These are phyloP conservation scores for Phytophthora uliginosa DNA, from an alignment of 352 stramenopile genomes.

Conservation along the genomic window DNA sequence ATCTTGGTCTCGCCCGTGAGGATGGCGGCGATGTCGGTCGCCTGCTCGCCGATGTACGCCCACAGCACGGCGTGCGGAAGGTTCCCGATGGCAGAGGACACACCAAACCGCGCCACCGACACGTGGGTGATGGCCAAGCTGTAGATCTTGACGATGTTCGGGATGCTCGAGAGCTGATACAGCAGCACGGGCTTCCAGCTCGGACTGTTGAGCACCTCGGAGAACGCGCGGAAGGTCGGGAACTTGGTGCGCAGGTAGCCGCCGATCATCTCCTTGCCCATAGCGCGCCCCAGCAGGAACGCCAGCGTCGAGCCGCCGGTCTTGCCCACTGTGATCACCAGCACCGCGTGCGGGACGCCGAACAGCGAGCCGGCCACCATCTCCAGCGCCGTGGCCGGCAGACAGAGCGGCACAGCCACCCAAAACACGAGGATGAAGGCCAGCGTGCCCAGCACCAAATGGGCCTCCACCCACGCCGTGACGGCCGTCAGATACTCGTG, in stretches of 20 bases:
- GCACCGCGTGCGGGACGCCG: constrained; percentile 53
- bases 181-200: constrained; percentile 86
- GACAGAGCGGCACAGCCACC: constrained; percentile 73
- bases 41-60: constrained; percentile 77
- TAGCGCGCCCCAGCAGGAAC: constrained; percentile 64
- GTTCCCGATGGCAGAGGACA: constrained; percentile 66
- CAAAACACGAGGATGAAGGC: constrained; percentile 65
- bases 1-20: constrained; percentile 62
- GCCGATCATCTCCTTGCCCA: constrained; percentile 71
- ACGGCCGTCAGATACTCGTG: constrained; percentile 51
- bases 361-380: constrained; percentile 77
- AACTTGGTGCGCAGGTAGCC: constrained; percentile 71
- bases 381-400: constrained; percentile 76
- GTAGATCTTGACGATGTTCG: constrained; percentile 87
- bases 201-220: constrained; percentile 63
- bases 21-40: constrained; percentile 73
- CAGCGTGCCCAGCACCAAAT: constrained; percentile 63
- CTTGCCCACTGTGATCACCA: constrained; percentile 77
- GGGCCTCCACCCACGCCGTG: constrained; percentile 59
- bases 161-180: constrained; percentile 82
- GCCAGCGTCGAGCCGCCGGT: constrained; percentile 73
- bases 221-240: constrained; percentile 77
- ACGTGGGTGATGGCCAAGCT: constrained; percentile 81
- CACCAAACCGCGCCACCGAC: constrained; percentile 57
- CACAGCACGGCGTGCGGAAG: constrained; percentile 74